Evolutionary conservation across 2,329 filamentous ascomycete species (phyloP).

Genomic region (Lecanicillium sp.): DNA sequence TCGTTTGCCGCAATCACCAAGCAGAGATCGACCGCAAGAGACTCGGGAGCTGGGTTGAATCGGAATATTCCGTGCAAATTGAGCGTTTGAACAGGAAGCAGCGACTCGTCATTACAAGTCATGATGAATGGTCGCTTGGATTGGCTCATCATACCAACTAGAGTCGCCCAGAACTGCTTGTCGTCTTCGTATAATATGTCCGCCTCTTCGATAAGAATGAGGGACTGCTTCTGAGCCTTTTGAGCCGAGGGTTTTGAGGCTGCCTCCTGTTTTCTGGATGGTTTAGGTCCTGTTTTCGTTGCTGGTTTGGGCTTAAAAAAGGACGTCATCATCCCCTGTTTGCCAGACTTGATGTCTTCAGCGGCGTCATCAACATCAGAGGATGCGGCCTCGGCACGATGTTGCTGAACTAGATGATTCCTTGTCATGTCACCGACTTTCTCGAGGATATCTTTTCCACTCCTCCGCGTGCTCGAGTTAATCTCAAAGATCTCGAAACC

Average conservation of each 20-base stretch:
- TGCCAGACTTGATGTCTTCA: conserved; percentile 54
- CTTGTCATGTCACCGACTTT: conserved; percentile 93
- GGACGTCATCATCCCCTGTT: conserved; percentile 69
- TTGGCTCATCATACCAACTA: conserved; percentile 67
- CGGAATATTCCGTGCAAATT: conserved; percentile 79
- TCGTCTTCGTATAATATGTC: conserved; percentile 94
- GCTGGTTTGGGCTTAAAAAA: conserved; percentile 61
- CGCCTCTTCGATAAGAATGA: conserved; percentile 90
- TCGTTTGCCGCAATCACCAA: conserved; percentile 79
- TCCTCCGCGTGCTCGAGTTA: conserved; percentile 73
- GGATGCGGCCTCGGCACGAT: conserved; percentile 25
- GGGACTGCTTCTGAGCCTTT: conserved; percentile 74
- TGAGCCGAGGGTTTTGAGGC: conserved; percentile 21
- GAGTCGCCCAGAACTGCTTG: conserved; percentile 84
- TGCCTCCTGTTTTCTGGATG: conserved; percentile 15
- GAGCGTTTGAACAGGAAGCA: conserved; percentile 68
- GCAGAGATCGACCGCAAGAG: conserved; percentile 70
- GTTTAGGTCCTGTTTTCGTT: conserved; percentile 12
- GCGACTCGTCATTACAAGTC: conserved; percentile 86
- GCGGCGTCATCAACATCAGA: conserved; percentile 23
- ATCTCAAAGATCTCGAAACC: conserved; percentile 95
- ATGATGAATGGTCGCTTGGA: conserved; percentile 90
- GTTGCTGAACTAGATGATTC: conserved; percentile 73
- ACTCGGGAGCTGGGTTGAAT: conserved; percentile 55
- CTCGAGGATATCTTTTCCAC: conserved; percentile 83